Base-by-base conservation (phyloP, 129 eudicot species). In the Solidago caesia region DNA sequence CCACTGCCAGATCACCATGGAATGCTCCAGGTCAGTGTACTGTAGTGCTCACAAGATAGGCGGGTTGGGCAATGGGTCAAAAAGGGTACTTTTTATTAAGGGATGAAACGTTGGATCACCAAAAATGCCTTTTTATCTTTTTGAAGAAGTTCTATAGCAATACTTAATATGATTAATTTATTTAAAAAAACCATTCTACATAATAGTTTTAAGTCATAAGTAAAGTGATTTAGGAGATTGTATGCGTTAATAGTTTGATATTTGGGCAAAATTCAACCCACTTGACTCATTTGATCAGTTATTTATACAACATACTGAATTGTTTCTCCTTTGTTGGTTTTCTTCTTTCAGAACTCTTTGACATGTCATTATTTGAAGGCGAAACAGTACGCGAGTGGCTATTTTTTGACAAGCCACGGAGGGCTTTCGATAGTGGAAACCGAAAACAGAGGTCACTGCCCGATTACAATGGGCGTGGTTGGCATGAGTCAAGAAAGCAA, bases 401-500 rank as follows among this genome's bases (percentile, higher is more conserved):
- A 13, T 94, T 94, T 60, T 94, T 94, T 14, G 99, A 94, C 73
- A 94, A 94, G 75, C 99, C 99, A 43, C 85, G 99, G 65, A 86
- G 97, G 82, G 97, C 97, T n/a, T 91, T 91, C 70, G 96, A 94
- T 80, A 91, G 96, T 64, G 99, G 99, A n/a, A 90, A 82, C 63
- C 85, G 99, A 68, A 94, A 94, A 87, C 99, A 94, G 74, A 81
- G 99, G 70, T 91, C 99, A 33, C 85, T 94, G 63, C 97, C 99
- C 4, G 99, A 94, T 84, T 88, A 94, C 70, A 79, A 81, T 7
- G 99, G 99, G 2, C 87, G 99, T 8, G 99, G 99, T n/a, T 94
- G 97, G 99, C 99, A 94, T 58, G 97, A 94, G 79, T 90, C 99
- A 41, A 87, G 99, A 79, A 94, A 94, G 57, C 99, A 90, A 73